Conservation (phyloP, 2,329 filamentous ascomycete species). For the Dactylellina sp. region DNA sequence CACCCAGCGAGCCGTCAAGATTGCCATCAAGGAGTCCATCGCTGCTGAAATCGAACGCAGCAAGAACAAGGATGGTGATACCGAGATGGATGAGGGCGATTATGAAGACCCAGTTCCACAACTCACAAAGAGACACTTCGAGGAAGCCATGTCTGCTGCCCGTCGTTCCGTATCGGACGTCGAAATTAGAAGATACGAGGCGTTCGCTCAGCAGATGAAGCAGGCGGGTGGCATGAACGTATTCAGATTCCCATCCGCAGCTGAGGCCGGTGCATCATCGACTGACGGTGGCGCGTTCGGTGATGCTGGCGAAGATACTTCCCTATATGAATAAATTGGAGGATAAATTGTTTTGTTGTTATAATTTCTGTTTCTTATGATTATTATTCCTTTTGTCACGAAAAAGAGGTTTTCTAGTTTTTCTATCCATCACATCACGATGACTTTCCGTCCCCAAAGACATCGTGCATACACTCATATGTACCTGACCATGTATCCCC, state of each 20-base stretch:
- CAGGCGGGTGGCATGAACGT: constrained; percentile 93
- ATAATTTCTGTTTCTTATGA: constrained; percentile 41
- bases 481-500: constrained; percentile 8
- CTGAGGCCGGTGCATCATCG: constrained; percentile 68
- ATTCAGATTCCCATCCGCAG: constrained; percentile 89
- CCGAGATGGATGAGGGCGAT: constrained; percentile 78
- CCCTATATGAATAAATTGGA: constrained; percentile 85
- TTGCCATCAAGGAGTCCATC: constrained; percentile 98
- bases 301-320: constrained; percentile 91
- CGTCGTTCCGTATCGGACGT: constrained; percentile 95
- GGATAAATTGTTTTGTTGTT: constrained; percentile 41
- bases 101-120: constrained; percentile 93
- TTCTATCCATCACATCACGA: constrained; percentile 33
- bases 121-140: constrained; percentile 95
- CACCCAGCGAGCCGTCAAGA: constrained; percentile 98
- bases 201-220: constrained; percentile 99
- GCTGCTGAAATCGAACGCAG: constrained; percentile 85
- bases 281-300: constrained; percentile 74
- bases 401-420: constrained; percentile 57
- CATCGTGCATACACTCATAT: neutral
- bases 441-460: neutral
- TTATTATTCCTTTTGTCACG: constrained; percentile 57
- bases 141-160: constrained; percentile 97
- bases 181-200: constrained; percentile 97
- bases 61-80: constrained; percentile 83